Base-by-base conservation (phyloP, 129 eudicot species). In the Tanacetum coccineum region DNA sequence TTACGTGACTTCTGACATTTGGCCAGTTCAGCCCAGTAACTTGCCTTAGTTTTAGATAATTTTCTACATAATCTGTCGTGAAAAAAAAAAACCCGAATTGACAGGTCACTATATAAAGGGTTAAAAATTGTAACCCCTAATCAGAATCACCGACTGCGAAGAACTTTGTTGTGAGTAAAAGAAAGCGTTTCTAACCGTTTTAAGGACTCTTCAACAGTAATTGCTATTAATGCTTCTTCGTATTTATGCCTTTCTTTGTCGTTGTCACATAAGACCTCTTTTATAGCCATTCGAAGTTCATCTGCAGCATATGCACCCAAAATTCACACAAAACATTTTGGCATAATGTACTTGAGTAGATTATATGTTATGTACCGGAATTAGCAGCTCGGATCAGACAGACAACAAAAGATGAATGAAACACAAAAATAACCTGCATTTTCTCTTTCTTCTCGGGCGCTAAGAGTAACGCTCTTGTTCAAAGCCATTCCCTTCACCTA, bases 401-500 rank as follows among this genome's bases (percentile, higher is more conserved):
- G 3, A 5, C 45, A 45, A 68, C 42, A 62, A 73, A 54, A 69
- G 21, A 13, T 20, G 69, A 46, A 58, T 51, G 45, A 19, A 54
- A 26, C 17, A 20, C n/a, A 53, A 21, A 67, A 68, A 25, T 26
- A 67, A 93, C 99, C 99, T 76, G 99, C 99, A 79, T 77, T 76
- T 13, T 84, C 85, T 69, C 87, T 86, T 78, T 93, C 99, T 78
- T 87, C 85, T 30, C 87, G 77, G 11, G 87, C 79, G 47, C 75
- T 76, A 60, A 93, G 96, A 28, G 67, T 9, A 58, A 81, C 57
- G 18, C 96, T 93, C 78, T 93, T 89, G 87, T 89, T 87, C 57
- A 79, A 58, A 74, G 99, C 92, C 99, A 93, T 93, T 78, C 99
- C 99, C 78, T 87, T 93, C 10, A 93, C 99, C 99, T 93, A 78